phyloP scores from a whole-genome alignment of 257 asterid genomes.

The Penstemon barbatus region DNA sequence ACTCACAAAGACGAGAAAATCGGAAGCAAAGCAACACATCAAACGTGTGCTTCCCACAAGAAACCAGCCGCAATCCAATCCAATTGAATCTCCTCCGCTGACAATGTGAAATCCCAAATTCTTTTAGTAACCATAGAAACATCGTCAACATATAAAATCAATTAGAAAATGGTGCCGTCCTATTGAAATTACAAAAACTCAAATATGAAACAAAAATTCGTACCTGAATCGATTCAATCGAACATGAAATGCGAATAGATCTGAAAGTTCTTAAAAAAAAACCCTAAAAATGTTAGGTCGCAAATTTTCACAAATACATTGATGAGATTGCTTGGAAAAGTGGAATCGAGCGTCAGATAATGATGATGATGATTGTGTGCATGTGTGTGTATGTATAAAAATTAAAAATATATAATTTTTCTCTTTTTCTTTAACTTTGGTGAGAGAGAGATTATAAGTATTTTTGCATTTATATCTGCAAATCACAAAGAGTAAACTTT shows the following conservation, averaged over 20 bases:
- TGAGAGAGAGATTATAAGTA: slow-evolving; percentile 25
- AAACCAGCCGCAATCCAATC: slow-evolving; percentile 33
- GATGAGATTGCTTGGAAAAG: slow-evolving; percentile 49
- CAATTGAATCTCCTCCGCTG: slow-evolving; percentile 21
- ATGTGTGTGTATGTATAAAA: not conserved
- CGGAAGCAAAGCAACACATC: slow-evolving; percentile 37
- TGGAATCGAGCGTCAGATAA: slow-evolving; percentile 48
- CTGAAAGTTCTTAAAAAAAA: slow-evolving; percentile 27
- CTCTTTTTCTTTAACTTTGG: slow-evolving; percentile 37
- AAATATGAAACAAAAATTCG: slow-evolving; percentile 16
- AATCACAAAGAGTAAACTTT: slow-evolving; percentile 12
- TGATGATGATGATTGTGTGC: slow-evolving; percentile 32
- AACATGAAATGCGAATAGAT: slow-evolving; percentile 47
- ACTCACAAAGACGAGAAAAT: slow-evolving; percentile 28
- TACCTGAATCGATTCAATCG: slow-evolving; percentile 44
- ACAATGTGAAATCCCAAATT: slow-evolving; percentile 20
- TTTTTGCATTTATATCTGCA: slow-evolving; percentile 18
- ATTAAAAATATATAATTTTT: slow-evolving; percentile 4
- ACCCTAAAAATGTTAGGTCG: slow-evolving; percentile 22
- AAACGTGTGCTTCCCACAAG: slow-evolving; percentile 30
- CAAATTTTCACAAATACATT: slow-evolving; percentile 21
- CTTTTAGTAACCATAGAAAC: slow-evolving; percentile 20
- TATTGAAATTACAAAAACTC: slow-evolving; percentile 18
- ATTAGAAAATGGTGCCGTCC: slow-evolving; percentile 18
- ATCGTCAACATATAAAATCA: slow-evolving; percentile 15